Evolutionary conservation across 495 filamentous ascomycete species (phyloP).

Genomic region (Schizothecium vesticola): DNA sequence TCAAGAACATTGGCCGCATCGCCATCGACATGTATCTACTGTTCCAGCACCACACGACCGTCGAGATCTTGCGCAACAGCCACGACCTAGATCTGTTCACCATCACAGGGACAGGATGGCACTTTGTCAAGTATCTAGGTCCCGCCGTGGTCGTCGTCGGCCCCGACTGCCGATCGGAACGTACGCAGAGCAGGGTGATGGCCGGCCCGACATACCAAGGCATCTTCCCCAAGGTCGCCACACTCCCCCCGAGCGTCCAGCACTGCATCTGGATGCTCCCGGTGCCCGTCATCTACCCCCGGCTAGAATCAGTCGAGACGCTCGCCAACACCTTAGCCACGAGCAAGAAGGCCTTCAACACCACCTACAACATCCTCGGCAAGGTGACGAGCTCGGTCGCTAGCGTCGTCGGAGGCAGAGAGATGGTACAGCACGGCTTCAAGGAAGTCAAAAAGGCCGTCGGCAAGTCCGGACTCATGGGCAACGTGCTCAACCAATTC

Average conservation of each 20-base stretch:
- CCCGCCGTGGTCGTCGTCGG: slow-evolving; percentile 87
- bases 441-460: slow-evolving; percentile 92
- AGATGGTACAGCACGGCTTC: slow-evolving; percentile 84
- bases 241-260: slow-evolving; percentile 86
- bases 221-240: slow-evolving; percentile 89
- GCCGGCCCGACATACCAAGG: slow-evolving; percentile 97
- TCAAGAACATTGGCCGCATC: slow-evolving; percentile 95
- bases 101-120: slow-evolving; percentile 94
- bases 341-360: slow-evolving; percentile 91
- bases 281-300: slow-evolving; percentile 85
- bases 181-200: slow-evolving; percentile 86
- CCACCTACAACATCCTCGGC: slow-evolving; percentile 88
- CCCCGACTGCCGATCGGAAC: slow-evolving; percentile 83
- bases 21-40: slow-evolving; percentile 99
- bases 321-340: slow-evolving; percentile 87
- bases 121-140: slow-evolving; percentile 94
- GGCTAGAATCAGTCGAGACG: slow-evolving; percentile 83
- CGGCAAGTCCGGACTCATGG: slow-evolving; percentile 92
- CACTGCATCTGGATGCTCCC: slow-evolving; percentile 95
- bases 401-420: slow-evolving; percentile 89
- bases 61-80: slow-evolving; percentile 82
- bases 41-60: slow-evolving; percentile 95
- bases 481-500: slow-evolving; percentile 87
- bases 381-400: slow-evolving; percentile 92
- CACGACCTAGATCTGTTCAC: slow-evolving; percentile 92